Percentiles rank a stretch among this genome's conserved stretches.
Evolutionary conservation across 2,329 filamentous ascomycete genomes (phyloP).

Genomic region (Talaromyces amestolkiae): DNA sequence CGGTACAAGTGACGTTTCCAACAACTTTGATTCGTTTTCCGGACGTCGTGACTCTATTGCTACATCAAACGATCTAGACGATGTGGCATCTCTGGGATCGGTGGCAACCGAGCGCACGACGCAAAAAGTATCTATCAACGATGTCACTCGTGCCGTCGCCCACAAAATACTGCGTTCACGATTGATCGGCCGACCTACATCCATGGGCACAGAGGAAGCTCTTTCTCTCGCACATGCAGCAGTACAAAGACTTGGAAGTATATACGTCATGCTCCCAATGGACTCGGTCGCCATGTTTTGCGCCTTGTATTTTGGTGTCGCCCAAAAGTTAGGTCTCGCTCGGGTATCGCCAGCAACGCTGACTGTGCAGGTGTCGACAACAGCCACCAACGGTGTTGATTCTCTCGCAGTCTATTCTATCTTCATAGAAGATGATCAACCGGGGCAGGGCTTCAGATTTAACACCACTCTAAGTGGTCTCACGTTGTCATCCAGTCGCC

Average conservation of each 20-base stretch:
- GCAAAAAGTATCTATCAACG: slow-evolving; percentile 29
- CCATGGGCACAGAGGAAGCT: slow-evolving; percentile 34
- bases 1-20: slow-evolving; percentile 26
- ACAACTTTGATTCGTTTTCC: slow-evolving; percentile 2
- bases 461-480: slow-evolving; percentile 16
- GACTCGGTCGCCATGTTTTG: slow-evolving; percentile 28
- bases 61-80: slow-evolving; percentile 22
- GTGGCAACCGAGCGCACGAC: slow-evolving; percentile 5
- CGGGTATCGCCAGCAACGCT: slow-evolving; percentile 27
- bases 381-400: slow-evolving; percentile 8
- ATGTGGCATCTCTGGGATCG: slow-evolving; percentile 29
- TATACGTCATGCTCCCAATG: slow-evolving; percentile 30
- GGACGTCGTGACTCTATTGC: slow-evolving; percentile 17
- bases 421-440: slow-evolving; percentile 7
- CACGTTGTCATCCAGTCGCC: not conserved
- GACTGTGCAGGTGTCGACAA: slow-evolving; percentile 27
- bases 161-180: slow-evolving; percentile 32
- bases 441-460: slow-evolving; percentile 10
- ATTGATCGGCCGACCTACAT: slow-evolving; percentile 27
- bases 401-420: slow-evolving; percentile 10
- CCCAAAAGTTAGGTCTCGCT: slow-evolving; percentile 34
- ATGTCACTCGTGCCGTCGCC: slow-evolving; percentile 34
- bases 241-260: slow-evolving; percentile 30
- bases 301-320: slow-evolving; percentile 38
- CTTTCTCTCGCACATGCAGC: slow-evolving; percentile 32